Evolutionary conservation across 2,329 filamentous ascomycete genomes (phyloP).

Genomic region (Alternaria ethzedia): DNA sequence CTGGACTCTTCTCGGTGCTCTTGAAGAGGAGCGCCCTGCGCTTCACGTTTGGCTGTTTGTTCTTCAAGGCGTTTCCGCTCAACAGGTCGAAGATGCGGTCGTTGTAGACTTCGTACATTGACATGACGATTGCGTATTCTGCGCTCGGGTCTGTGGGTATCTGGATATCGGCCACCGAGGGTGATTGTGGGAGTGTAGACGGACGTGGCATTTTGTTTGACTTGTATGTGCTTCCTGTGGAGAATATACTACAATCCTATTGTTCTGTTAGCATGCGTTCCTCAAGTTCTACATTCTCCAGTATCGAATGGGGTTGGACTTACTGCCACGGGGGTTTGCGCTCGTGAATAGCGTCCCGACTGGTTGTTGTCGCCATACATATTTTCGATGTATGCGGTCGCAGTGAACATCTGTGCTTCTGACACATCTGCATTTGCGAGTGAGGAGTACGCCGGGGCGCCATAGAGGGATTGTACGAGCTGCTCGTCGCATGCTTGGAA

Average conservation of each 20-base stretch:
- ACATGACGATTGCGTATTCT: slow-evolving; percentile 87
- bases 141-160: slow-evolving; percentile 71
- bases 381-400: slow-evolving; percentile 77
- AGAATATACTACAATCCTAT: slow-evolving; percentile 64
- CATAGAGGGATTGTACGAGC: slow-evolving; percentile 66
- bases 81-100: slow-evolving; percentile 96
- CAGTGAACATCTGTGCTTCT: slow-evolving; percentile 78
- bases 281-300: slow-evolving; percentile 21
- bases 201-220: slow-evolving; percentile 69
- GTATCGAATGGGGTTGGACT: slow-evolving; percentile 26
- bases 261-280: slow-evolving; percentile 35
- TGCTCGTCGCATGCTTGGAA: slow-evolving; percentile 80
- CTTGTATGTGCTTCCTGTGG: slow-evolving; percentile 61
- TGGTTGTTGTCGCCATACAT: slow-evolving; percentile 72
- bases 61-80: slow-evolving; percentile 65
- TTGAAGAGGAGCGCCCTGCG: slow-evolving; percentile 91
- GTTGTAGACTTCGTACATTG: slow-evolving; percentile 99
- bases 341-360: slow-evolving; percentile 58
- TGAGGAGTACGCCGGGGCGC: slow-evolving; percentile 71
- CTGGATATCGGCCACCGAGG: slow-evolving; percentile 74
- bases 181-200: slow-evolving; percentile 73
- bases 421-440: slow-evolving; percentile 78
- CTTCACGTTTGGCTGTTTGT: slow-evolving; percentile 58
- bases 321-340: slow-evolving; percentile 56
- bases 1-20: slow-evolving; percentile 82